phyloP scores from a whole-genome alignment of 495 filamentous ascomycete species.

The Bathelium albidoporum region DNA sequence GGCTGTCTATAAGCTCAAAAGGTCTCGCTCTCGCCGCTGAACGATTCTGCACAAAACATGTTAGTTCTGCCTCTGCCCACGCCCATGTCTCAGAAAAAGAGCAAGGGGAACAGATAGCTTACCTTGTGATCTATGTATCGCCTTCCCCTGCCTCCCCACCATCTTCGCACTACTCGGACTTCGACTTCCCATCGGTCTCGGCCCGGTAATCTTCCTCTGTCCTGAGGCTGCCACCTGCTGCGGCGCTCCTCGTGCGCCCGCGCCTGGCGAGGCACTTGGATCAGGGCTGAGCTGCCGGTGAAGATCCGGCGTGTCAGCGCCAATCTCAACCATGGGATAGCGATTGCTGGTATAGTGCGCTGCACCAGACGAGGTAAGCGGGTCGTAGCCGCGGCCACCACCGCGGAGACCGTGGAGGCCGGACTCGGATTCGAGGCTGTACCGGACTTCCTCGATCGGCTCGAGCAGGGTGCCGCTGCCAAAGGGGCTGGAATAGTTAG shows the following conservation, averaged over 20 bases:
- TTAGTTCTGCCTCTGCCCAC: background rate
- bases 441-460: slow-evolving; percentile 32
- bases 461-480: slow-evolving; percentile 23
- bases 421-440: slow-evolving; percentile 28
- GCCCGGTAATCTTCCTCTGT: slow-evolving; percentile 31
- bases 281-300: slow-evolving; percentile 17
- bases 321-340: slow-evolving; percentile 6
- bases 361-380: background rate
- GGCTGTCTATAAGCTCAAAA: background rate
- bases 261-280: slow-evolving; percentile 12
- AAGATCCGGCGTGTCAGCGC: slow-evolving; percentile 6
- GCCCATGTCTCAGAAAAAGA: background rate
- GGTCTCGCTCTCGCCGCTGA: slow-evolving; percentile 1
- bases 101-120: background rate
- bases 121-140: background rate
- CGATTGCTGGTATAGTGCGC: too few species aligned
- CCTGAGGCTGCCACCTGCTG: too few species aligned
- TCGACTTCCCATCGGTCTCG: slow-evolving; percentile 29
- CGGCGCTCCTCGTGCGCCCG: slow-evolving; percentile 17
- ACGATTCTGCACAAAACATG: background rate
- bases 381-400: background rate
- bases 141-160: background rate
- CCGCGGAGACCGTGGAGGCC: slow-evolving; percentile 25
- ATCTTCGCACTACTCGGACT: slow-evolving; percentile 17
- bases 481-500: slow-evolving; percentile 19